Percentiles rank a stretch among this genome's conserved stretches.
Conservation (phyloP, 106 monocot species). For the Phalaenopsis aphrodite region DNA sequence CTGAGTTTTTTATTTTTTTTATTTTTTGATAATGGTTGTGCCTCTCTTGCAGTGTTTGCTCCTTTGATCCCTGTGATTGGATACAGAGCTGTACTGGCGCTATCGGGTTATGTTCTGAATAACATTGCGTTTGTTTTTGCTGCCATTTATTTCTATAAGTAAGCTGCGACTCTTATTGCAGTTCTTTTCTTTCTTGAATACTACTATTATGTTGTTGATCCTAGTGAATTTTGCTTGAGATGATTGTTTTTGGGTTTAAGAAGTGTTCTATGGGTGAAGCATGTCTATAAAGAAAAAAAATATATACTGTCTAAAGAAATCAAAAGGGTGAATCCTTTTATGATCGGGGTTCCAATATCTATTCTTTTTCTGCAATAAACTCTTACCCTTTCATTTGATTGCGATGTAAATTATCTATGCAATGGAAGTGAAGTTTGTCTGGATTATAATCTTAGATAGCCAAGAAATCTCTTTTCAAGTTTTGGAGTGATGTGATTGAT, state of each 20-base stretch:
- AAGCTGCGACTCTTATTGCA: neutral
- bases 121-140: conserved; percentile 75
- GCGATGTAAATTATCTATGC: neutral
- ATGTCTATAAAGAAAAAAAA: neutral
- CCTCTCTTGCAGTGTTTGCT: conserved; percentile 46
- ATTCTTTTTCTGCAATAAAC: neutral
- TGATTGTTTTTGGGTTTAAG: neutral
- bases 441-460: neutral
- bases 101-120: conserved; percentile 72
- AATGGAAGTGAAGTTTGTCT: neutral
- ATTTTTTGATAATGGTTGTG: neutral
- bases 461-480: neutral
- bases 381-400: neutral
- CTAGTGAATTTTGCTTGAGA: neutral
- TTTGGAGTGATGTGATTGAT: no score
- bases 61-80: conserved; percentile 66
- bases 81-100: conserved; percentile 62
- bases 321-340: no score
- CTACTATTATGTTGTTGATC: neutral
- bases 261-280: neutral
- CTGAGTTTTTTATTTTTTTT: neutral
- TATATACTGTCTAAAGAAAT: neutral
- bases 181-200: neutral
- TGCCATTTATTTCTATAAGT: conserved; percentile 71
- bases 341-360: no score